Base-by-base conservation (phyloP, 306 rosid species). In the Trifolium fragiferum region DNA sequence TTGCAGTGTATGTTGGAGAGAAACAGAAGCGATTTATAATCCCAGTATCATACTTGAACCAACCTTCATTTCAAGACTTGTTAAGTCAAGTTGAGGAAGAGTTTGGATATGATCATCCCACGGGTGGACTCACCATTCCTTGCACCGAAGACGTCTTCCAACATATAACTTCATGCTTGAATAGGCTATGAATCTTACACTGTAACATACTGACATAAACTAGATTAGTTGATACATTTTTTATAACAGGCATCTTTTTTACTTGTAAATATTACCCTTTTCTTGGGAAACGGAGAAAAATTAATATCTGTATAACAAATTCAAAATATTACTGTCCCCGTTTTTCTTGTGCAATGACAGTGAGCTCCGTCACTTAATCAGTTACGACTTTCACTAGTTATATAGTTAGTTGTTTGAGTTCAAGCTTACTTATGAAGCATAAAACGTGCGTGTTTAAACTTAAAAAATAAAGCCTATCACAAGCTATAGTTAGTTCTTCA, bases 1-100 rank as follows among this genome's bases (percentile, higher is more conserved):
- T 84, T 27, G 79, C 81, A 4, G 84, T 84, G 1, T 89, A 86
- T 30, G 87, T 77, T 57, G 89, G 88, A 64, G 86, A 87, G 66
- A 61, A 82, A 38, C 64, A 7, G 51, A 84, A 55, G 67, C 73
- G 86, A 11, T 83, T 53, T 14, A 59, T 82, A 10, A 78, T 85
- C 30, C 91, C 91, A 0, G 1, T 85, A 27, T 69, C 87, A 18
- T 80, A 54, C 54, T 55, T 87, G 70, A 87, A 74, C 69, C 81
- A 87, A 44, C 78, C 85, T 51, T 68, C 76, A 51, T 87, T 87
- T 41, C 85, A 80, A 50, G 74, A 81, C 0, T 57, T 78, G 18
- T 47, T 84, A 38, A 66, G 18, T 23, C 53, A 76, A 49, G 86
- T 79, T 1, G 78, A 73, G 44, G 66, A 86, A 67, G 84, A 82